Evolutionary conservation across 2,329 filamentous ascomycete genomes (phyloP).

Genomic region (Penicillium sp.): DNA sequence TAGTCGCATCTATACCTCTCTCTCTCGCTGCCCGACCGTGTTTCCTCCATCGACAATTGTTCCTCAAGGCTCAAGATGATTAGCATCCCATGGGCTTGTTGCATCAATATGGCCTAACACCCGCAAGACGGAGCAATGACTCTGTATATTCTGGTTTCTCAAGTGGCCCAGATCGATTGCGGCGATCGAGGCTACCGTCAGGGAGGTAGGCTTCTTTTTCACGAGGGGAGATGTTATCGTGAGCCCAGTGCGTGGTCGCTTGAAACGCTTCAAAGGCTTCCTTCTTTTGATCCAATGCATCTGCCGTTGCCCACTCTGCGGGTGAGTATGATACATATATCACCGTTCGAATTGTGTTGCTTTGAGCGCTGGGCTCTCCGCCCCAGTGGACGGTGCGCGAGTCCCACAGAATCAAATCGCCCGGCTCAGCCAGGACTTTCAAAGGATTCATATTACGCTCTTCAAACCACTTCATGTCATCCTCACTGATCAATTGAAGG

Average conservation of each 20-base stretch:
- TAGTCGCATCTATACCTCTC: too few relatives aligned
- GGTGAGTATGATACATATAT: slow-evolving; percentile 30
- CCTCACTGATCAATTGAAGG: slow-evolving; percentile 29
- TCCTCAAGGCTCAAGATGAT: too few relatives aligned
- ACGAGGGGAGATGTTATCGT: slow-evolving; percentile 25
- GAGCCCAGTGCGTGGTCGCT: slow-evolving; percentile 26
- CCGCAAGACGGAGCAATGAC: slow-evolving; percentile 18
- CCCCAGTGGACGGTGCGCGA: slow-evolving; percentile 34
- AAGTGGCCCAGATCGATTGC: slow-evolving; percentile 18
- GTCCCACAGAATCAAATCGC: slow-evolving; percentile 50
- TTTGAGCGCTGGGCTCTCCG: slow-evolving; percentile 25
- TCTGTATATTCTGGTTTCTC: slow-evolving; percentile 20
- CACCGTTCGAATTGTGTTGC: slow-evolving; percentile 26
- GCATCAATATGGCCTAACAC: slow-evolving; percentile 3
- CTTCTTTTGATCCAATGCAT: neutral
- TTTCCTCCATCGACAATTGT: too few relatives aligned
- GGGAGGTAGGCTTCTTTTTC: slow-evolving; percentile 14
- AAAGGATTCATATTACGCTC: slow-evolving; percentile 28
- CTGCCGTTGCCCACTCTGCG: slow-evolving; percentile 10
- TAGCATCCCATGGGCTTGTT: neutral
- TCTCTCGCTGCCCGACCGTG: too few relatives aligned
- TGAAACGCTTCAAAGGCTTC: slow-evolving; percentile 17
- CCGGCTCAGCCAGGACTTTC: slow-evolving; percentile 49
- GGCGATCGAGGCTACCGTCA: slow-evolving; percentile 17
- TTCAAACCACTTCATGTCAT: slow-evolving; percentile 38